Conservation (phyloP, 805 yeast genomes). For the Pichia eremophila region DNA sequence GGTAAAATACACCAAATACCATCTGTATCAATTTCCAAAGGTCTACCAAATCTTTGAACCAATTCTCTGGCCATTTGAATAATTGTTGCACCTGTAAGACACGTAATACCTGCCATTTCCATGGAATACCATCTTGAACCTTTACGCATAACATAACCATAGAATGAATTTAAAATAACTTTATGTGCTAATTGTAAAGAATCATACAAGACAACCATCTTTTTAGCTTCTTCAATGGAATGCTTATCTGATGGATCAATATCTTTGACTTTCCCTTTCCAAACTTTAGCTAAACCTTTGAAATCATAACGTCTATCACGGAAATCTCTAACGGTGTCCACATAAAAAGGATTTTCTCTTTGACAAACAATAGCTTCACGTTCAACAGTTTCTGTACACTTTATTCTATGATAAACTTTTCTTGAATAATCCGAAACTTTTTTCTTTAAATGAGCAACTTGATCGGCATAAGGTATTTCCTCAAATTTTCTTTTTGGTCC, state of each 20-base stretch:
- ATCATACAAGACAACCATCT: slow-evolving; percentile 89
- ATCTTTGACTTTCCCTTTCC: slow-evolving; percentile 74
- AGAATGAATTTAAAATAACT: slow-evolving; percentile 90
- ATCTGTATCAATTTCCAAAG: slow-evolving; percentile 93
- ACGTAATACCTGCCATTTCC: slow-evolving; percentile 99
- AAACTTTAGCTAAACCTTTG: slow-evolving; percentile 84
- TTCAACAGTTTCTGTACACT: slow-evolving; percentile 74
- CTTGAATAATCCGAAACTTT: slow-evolving; percentile 76
- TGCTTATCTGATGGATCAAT: slow-evolving; percentile 46
- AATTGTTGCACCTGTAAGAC: slow-evolving; percentile 95
- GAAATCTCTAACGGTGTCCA: slow-evolving; percentile 85
- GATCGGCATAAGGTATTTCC: slow-evolving; percentile 68
- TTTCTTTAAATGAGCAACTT: slow-evolving; percentile 64
- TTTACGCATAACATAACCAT: slow-evolving; percentile 97
- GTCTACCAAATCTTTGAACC: slow-evolving; percentile 90
- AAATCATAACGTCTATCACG: slow-evolving; percentile 95
- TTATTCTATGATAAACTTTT: slow-evolving; percentile 74
- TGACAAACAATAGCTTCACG: slow-evolving; percentile 94
- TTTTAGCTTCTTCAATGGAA: slow-evolving; percentile 79
- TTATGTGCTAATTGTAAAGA: slow-evolving; percentile 95
- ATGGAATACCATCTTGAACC: slow-evolving; percentile 99
- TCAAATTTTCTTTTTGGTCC: slow-evolving; percentile 58
- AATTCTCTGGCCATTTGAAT: slow-evolving; percentile 93
- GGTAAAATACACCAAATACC: slow-evolving; percentile 99
- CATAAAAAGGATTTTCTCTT: slow-evolving; percentile 94